Conservation (phyloP, 1,139 yeast genomes). For the Pichia sp. region DNA sequence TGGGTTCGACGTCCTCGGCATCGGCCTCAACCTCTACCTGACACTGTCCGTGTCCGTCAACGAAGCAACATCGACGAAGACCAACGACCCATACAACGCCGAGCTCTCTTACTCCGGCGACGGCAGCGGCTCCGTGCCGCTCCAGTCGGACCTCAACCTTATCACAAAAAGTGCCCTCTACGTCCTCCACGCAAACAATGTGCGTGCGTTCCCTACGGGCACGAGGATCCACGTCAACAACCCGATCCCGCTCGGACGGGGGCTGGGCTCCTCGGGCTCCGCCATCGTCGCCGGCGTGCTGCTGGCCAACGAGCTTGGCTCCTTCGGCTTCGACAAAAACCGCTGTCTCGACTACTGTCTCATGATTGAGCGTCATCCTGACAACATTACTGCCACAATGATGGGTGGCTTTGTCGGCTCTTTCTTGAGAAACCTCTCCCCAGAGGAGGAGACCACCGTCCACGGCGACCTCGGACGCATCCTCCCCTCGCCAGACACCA, state of each 20-base stretch:
- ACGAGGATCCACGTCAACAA: constrained; percentile 78
- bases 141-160: constrained; percentile 69
- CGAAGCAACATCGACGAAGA: constrained; percentile 44
- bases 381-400: constrained; percentile 97
- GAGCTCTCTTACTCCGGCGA: constrained; percentile 59
- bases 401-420: constrained; percentile 98
- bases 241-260: constrained; percentile 95
- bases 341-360: constrained; percentile 90
- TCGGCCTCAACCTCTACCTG: constrained; percentile 72
- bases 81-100: constrained; percentile 63
- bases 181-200: constrained; percentile 76
- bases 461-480: constrained; percentile 83
- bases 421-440: constrained; percentile 73
- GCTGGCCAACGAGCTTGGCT: constrained; percentile 81
- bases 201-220: constrained; percentile 73
- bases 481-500: constrained; percentile 51
- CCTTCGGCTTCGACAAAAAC: constrained; percentile 64
- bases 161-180: constrained; percentile 91
- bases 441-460: constrained; percentile 64
- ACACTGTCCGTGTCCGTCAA: constrained; percentile 51
- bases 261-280: constrained; percentile 97
- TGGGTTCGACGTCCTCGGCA: constrained; percentile 93
- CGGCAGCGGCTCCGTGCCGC: constrained; percentile 62
- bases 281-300: constrained; percentile 98
- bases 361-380: constrained; percentile 97